A percentile compares a stretch with the other conserved stretches of the same genome.
phyloP scores from a whole-genome alignment of 306 rosid genomes.

The Rosa rugosa region DNA sequence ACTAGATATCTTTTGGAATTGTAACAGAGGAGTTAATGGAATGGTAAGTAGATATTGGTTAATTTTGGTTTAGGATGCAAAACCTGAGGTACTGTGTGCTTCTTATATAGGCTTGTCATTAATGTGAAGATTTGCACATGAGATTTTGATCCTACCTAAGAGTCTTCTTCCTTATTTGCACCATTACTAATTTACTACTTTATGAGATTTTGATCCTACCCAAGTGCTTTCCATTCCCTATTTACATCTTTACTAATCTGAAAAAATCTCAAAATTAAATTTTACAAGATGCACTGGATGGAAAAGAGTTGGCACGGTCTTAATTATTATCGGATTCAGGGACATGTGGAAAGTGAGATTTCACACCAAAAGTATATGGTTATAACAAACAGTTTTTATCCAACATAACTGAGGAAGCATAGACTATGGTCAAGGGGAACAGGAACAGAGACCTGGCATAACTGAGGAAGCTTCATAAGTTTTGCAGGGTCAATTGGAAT shows the following conservation, averaged over 20 bases:
- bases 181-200: neutral
- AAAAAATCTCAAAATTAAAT: neutral
- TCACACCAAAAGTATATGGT: neutral
- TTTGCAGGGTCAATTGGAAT: neutral
- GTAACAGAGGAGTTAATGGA: neutral
- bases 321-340: too few relatives aligned
- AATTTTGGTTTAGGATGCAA: neutral
- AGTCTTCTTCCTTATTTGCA: neutral
- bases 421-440: conserved; percentile 24
- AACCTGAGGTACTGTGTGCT: neutral
- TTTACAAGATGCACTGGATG: neutral
- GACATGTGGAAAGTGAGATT: neutral
- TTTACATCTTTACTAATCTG: neutral
- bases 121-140: neutral
- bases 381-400: too few relatives aligned
- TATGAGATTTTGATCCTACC: neutral
- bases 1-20: neutral
- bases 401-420: too few relatives aligned
- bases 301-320: neutral
- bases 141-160: neutral
- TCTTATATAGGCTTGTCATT: neutral
- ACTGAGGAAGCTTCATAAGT: conserved; percentile 1
- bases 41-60: neutral
- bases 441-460: conserved; percentile 16
- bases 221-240: neutral